phyloP scores from a whole-genome alignment of 352 stramenopile genomes.

The Phytopythium mirpurense region DNA sequence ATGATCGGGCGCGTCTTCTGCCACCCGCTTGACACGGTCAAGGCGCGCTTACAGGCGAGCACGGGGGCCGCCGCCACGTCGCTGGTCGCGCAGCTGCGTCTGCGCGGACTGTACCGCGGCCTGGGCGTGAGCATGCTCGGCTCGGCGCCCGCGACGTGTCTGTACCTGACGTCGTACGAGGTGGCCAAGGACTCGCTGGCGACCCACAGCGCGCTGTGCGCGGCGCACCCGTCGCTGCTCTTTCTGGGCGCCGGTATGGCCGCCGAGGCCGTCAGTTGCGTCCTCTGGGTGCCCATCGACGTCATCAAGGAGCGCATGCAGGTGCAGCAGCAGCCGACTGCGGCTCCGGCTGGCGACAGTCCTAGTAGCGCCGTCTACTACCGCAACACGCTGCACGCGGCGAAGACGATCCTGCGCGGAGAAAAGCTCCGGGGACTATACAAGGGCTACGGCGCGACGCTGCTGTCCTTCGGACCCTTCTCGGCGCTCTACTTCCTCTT shows the following conservation, averaged over 20 bases:
- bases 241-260: conserved; percentile 72
- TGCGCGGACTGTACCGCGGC: conserved; percentile 92
- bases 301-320: conserved; percentile 98
- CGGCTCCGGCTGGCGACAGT: not conserved
- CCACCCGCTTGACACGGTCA: conserved; percentile 91
- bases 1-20: conserved; percentile 85
- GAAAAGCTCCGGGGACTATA: conserved; percentile 94
- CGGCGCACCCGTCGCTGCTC: conserved; percentile 44
- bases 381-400: conserved; percentile 85
- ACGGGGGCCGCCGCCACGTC: conserved; percentile 2
- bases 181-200: conserved; percentile 63
- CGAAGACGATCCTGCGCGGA: conserved; percentile 86
- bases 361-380: conserved; percentile 73
- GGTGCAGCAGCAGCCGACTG: conserved; percentile 69
- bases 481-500: conserved; percentile 98
- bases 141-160: conserved; percentile 92
- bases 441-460: conserved; percentile 92
- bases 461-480: conserved; percentile 97
- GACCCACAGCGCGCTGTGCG: conserved; percentile 27
- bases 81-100: conserved; percentile 12
- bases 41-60: conserved; percentile 39
- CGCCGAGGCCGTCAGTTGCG: conserved; percentile 84
- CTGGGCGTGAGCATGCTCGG: conserved; percentile 93
- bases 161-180: conserved; percentile 98
- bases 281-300: conserved; percentile 99